Evolutionary conservation across 139 green algal genomes (phyloP).

Genomic region (Pseudopediastrum boryanum): DNA sequence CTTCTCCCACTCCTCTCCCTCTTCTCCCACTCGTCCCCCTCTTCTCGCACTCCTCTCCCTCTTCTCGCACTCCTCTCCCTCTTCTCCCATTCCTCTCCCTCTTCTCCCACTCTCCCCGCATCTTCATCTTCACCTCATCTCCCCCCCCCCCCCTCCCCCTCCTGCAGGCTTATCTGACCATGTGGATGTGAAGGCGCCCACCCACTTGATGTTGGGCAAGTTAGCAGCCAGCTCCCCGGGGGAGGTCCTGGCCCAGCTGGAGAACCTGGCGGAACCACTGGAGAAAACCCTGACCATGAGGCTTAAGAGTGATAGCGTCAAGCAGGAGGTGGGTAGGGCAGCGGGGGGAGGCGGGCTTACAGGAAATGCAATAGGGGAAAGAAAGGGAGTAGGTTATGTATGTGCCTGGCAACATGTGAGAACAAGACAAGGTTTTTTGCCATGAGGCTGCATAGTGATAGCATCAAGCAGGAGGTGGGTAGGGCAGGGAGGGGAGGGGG

Average conservation of each 20-base stretch:
- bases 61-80: too few relatives aligned
- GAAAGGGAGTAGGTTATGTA: too few relatives aligned
- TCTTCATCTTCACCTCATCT: slow-evolving; percentile 48
- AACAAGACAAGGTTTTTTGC: too few relatives aligned
- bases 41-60: too few relatives aligned
- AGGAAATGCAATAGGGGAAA: background rate
- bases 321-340: slow-evolving; percentile 94
- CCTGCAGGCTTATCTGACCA: slow-evolving; percentile 81
- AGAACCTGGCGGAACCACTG: slow-evolving; percentile 82
- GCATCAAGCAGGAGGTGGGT: slow-evolving; percentile 95
- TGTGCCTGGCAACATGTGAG: too few relatives aligned
- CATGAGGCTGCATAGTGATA: slow-evolving; percentile 83
- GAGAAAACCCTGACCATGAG: slow-evolving; percentile 87
- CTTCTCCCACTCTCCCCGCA: too few relatives aligned
- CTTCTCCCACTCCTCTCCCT: too few relatives aligned
- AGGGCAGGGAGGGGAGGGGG: too few relatives aligned
- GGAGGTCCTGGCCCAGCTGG: slow-evolving; percentile 44
- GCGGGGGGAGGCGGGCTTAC: background rate
- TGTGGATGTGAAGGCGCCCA: slow-evolving; percentile 89
- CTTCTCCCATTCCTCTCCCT: too few relatives aligned
- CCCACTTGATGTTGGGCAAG: slow-evolving; percentile 81
- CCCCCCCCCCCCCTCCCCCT: slow-evolving; percentile 54
- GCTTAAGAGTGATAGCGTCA: slow-evolving; percentile 93
- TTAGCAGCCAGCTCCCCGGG: slow-evolving; percentile 67
- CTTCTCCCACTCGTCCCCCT: too few relatives aligned